Evolutionary conservation across 805 yeast genomes (phyloP).

Genomic region (Vanderwaltozyma tropicalis): DNA sequence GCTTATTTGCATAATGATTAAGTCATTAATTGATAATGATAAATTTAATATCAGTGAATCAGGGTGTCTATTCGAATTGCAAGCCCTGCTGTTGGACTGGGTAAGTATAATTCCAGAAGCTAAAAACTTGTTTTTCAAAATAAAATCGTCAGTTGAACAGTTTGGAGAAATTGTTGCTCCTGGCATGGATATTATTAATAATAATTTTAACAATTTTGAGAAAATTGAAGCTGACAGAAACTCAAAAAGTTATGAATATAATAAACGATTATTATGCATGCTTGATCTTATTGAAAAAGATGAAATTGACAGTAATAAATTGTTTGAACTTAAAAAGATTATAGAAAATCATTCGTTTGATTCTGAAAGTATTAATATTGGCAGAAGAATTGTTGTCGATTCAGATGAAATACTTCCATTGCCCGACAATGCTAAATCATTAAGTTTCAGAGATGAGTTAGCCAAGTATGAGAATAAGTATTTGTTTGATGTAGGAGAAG

Average conservation of each 20-base stretch:
- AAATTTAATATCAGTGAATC: conserved; percentile 37
- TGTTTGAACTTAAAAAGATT: conserved; percentile 18
- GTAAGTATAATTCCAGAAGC: conserved; percentile 56
- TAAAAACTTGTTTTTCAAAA: conserved; percentile 40
- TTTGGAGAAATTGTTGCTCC: background rate
- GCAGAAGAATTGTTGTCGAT: conserved; percentile 17
- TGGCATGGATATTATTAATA: background rate
- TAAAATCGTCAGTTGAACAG: conserved; percentile 18
- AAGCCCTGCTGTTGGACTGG: conserved; percentile 53
- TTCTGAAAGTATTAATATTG: conserved; percentile 12
- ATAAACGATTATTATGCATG: conserved; percentile 12
- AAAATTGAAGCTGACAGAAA: background rate
- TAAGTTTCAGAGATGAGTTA: background rate
- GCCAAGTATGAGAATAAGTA: background rate
- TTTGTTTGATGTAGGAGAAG: conserved; percentile 1
- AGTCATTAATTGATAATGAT: conserved; percentile 37
- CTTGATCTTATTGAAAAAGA: conserved; percentile 9
- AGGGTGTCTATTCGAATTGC: conserved; percentile 51
- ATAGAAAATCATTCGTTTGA: conserved; percentile 19
- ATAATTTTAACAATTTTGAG: background rate
- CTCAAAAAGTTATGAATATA: conserved; percentile 6
- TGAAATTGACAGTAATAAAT: conserved; percentile 17
- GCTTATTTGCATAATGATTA: conserved; percentile 54
- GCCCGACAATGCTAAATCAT: conserved; percentile 9
- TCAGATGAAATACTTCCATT: conserved; percentile 19